Base-by-base conservation (phyloP, 2,329 filamentous ascomycete species). In the Beauveria brongniartii region DNA sequence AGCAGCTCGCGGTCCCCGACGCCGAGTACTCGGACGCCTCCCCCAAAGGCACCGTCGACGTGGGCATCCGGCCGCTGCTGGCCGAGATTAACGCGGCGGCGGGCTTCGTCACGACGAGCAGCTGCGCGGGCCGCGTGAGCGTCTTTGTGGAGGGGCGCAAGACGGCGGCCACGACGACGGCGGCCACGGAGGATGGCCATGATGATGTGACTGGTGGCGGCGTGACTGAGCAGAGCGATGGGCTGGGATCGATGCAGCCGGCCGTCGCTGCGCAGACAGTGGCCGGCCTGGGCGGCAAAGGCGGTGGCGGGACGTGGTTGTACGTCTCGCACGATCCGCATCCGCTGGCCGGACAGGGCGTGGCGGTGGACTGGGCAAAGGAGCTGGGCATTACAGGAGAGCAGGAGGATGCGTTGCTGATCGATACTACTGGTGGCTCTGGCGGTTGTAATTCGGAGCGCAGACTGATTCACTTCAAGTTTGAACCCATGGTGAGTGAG, bases 101-200 rank as follows among this genome's bases (percentile, higher is more conserved):
- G 1, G 91, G 90, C 1, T 82, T 92, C 46, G 91, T 95, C 40
- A 97, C 93, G 1, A 97, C 92, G 3, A 96, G 92, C 74, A 96
- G 92, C 73, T 97, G 93, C 72, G 90, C 91, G 2, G 93, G 93
- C 0, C 81, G 93, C 57, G 83, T 95, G 52, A 92, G 89, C 65
- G 89, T 97, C 4, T 97, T 95, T 69, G 78, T 95, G 1, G 93
- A 97, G 75, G 92, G 92, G 1, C 77, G 77, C 50, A 88, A 84
- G 66, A 65, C 65, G 26, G 59, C 55, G 16, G 3, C 60, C 58
- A 5, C 26, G 28, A 26, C 14, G 18, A 26, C 26, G 30, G 9
- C 24, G 12, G 22, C 22, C 7, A 22, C 48, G 18, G 48, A 9
- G 18, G 48, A 20, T 2, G 48, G 14, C 8, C 2, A 37, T 34